Conservation (phyloP, 768 basidiomycete genomes). For the Baorangia bicolor region DNA sequence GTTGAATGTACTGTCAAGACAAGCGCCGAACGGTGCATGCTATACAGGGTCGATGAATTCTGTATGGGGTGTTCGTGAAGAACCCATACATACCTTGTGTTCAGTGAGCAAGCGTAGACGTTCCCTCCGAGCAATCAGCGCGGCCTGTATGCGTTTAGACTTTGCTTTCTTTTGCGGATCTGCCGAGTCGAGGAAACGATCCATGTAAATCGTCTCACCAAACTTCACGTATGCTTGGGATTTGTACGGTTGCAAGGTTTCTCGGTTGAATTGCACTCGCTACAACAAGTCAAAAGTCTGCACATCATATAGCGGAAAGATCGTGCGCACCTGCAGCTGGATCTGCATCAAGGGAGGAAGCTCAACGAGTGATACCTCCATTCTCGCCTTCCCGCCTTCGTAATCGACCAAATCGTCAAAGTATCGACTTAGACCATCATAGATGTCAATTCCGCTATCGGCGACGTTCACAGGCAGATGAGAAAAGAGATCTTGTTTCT, state of each 20-base stretch:
- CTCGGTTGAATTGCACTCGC: conserved; percentile 94
- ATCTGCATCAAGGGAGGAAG: conserved; percentile 91
- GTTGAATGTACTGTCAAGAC: conserved; percentile 53
- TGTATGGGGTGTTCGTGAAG: background rate
- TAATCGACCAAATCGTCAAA: conserved; percentile 89
- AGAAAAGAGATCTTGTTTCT: conserved; percentile 91
- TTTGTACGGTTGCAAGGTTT: conserved; percentile 90
- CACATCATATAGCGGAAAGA: background rate
- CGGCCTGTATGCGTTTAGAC: conserved; percentile 66
- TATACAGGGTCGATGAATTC: conserved; percentile 25
- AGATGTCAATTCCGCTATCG: conserved; percentile 86
- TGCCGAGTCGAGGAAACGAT: conserved; percentile 83
- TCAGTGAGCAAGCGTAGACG: conserved; percentile 66
- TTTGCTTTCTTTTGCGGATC: conserved; percentile 67
- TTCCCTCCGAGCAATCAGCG: conserved; percentile 63
- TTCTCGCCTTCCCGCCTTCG: conserved; percentile 80
- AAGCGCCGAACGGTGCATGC: conserved; percentile 60
- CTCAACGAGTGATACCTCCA: conserved; percentile 84
- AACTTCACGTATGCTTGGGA: conserved; percentile 95
- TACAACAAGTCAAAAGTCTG: conserved; percentile 31
- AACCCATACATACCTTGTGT: conserved; percentile 56
- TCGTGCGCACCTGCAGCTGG: conserved; percentile 77
- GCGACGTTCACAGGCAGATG: conserved; percentile 92
- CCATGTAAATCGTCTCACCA: conserved; percentile 82
- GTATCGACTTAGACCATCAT: conserved; percentile 89